Evolutionary conservation across 2,329 filamentous ascomycete genomes (phyloP), one percentile per base, ranked within the genome.

Genomic region (Fusarium sp.): DNA sequence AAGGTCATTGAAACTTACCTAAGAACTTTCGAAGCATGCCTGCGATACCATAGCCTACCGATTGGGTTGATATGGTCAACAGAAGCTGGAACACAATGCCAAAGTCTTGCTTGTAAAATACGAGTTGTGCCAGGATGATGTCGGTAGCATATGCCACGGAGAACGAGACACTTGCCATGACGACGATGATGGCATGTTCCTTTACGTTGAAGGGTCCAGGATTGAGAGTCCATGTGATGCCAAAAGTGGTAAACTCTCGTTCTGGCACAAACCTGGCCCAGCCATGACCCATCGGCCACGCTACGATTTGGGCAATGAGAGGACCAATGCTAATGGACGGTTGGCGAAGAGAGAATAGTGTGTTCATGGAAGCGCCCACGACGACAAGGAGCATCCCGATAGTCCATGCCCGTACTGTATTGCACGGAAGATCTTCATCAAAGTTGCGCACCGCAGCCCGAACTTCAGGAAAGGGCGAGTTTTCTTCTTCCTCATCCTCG

Each of bases 151-250:
- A 94, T 6, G 91, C 90, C 8, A 86, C 88, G 52, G 82, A 90
- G 69, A 92, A 92, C 8, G 90, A 89, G 8, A 92, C 90, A 75
- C 91, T 88, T 18, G 92, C 90, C 88, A 91, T 91, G 70, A 91
- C 87, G 20, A 89, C 87, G 60, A 92, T 91, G 65, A 92, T 85
- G 44, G 88, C 81, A 75, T 92, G 90, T 75, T 92, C 90, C 77
- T 92, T 92, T 76, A 90, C 84, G 74, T 91, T 92, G 79, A 92
- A 92, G 2, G 89, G 89, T 0, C 89, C 89, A 0, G 90, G 88
- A 59, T 91, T 92, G n/a, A 91, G 79, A 24, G 83, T 84, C 84
- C 86, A 90, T 22, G 74, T 80, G 8, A 84, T 60, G 12, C 89
- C 88, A 67, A 90, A 85, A 1, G 84, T 85, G 22, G 74, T 82